These are phyloP conservation scores for Odonthalia washingtoniensis DNA, from an alignment of 31 red algal genomes.

Conservation along the genomic window DNA sequence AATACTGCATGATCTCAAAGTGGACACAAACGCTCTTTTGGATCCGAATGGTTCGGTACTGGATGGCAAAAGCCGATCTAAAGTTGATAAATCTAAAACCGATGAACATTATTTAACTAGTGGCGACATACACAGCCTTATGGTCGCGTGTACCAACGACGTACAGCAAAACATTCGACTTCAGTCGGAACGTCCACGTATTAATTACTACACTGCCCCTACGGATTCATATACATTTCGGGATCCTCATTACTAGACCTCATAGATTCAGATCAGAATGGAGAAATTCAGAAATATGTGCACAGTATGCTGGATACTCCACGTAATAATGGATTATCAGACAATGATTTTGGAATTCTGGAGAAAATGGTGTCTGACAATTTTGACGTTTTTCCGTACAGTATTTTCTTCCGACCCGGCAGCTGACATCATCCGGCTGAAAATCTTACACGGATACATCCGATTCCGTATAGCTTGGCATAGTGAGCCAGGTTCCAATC, in stretches of 20 bases:
- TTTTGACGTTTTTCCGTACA: constrained; percentile 35
- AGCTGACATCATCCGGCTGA: constrained; percentile 15
- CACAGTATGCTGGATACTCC: constrained; percentile 15
- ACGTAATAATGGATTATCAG: constrained; percentile 17
- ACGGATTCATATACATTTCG: constrained; percentile 44
- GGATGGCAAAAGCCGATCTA: too few species aligned
- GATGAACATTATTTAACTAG: too few species aligned
- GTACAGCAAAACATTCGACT: too few species aligned
- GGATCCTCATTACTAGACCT: constrained; percentile 42
- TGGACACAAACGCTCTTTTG: constrained; percentile 21
- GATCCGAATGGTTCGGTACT: constrained; percentile 5
- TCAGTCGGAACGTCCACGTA: too few species aligned
- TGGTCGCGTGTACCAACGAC: too few species aligned
- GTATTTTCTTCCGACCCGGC: constrained; percentile 24
- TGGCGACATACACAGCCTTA: too few species aligned
- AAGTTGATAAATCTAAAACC: too few species aligned
- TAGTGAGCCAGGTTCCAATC: too few species aligned
- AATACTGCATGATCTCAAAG: constrained; percentile 29
- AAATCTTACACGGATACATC: too few species aligned
- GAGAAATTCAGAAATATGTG: constrained; percentile 6
- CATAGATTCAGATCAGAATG: constrained; percentile 30
- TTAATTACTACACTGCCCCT: too few species aligned
- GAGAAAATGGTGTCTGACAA: constrained; percentile 16
- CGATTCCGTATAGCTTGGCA: too few species aligned
- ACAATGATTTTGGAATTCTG: neutral